Conservation (phyloP, 2,329 filamentous ascomycete species). For the Verticillium longisporum region DNA sequence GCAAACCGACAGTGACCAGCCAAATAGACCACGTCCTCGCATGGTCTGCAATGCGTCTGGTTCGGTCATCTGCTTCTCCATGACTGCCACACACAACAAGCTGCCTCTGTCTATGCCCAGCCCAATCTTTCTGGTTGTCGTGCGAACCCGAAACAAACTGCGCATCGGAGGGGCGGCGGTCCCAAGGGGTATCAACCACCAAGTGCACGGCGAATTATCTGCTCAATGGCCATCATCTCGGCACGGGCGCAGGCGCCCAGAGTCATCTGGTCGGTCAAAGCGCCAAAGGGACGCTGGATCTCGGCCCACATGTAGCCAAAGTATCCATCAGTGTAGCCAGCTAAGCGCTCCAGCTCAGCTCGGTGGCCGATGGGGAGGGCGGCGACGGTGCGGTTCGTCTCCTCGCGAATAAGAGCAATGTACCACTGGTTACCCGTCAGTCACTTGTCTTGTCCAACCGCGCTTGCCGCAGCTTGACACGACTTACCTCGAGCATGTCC, state of each 20-base stretch:
- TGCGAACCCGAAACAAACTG: not conserved
- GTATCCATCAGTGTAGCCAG: slow-evolving; percentile 30
- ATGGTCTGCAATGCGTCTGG: not conserved
- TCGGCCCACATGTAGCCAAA: slow-evolving; percentile 49
- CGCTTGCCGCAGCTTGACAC: not conserved
- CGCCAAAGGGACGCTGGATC: slow-evolving; percentile 27
- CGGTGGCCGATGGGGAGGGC: slow-evolving; percentile 33
- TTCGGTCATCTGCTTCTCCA: not conserved
- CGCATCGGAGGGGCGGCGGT: not conserved
- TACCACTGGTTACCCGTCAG: slow-evolving; percentile 40
- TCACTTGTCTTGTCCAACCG: not conserved
- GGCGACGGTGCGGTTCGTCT: slow-evolving; percentile 35
- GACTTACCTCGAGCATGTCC: slow-evolving; percentile 49
- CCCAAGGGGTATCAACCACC: not conserved
- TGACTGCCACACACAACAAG: not conserved
- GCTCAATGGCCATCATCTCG: slow-evolving; percentile 44
- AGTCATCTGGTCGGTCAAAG: slow-evolving; percentile 38
- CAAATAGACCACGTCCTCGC: not conserved
- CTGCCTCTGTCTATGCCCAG: not conserved
- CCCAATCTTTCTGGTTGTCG: not conserved
- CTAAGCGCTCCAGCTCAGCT: slow-evolving; percentile 24
- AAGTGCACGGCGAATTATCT: slow-evolving; percentile 37
- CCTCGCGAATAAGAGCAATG: slow-evolving; percentile 46
- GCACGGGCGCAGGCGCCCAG: slow-evolving; percentile 35
- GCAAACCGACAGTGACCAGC: not conserved